Evolutionary conservation across 2,329 filamentous ascomycete species (phyloP).

Genomic region (Fusarium miscanthi): DNA sequence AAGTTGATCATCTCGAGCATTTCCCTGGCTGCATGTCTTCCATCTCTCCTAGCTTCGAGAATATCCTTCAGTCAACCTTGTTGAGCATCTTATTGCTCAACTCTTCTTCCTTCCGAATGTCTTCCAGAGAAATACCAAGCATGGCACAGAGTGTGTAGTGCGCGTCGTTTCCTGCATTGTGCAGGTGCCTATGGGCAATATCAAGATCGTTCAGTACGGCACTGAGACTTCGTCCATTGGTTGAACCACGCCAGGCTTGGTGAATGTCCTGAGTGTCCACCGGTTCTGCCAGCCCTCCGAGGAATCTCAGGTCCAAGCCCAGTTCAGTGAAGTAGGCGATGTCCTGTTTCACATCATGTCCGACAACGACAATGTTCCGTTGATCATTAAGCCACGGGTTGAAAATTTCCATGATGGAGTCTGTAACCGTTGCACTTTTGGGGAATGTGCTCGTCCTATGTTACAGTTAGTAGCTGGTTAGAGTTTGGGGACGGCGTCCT

Average conservation of each 20-base stretch:
- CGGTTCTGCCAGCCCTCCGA: slow-evolving; percentile 67
- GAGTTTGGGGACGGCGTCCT: slow-evolving; percentile 37
- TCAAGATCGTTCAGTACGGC: slow-evolving; percentile 72
- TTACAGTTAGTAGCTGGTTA: slow-evolving; percentile 8
- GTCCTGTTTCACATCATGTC: slow-evolving; percentile 77
- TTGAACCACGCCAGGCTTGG: slow-evolving; percentile 67
- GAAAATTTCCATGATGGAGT: slow-evolving; percentile 53
- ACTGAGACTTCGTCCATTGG: slow-evolving; percentile 66
- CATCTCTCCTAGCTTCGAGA: background rate
- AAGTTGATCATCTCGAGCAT: background rate
- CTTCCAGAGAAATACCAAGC: slow-evolving; percentile 59
- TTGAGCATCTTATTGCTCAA: slow-evolving; percentile 19
- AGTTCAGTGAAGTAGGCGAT: slow-evolving; percentile 73
- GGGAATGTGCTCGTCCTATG: slow-evolving; percentile 58
- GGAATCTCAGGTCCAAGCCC: slow-evolving; percentile 68
- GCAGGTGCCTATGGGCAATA: slow-evolving; percentile 73
- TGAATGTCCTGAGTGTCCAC: slow-evolving; percentile 81
- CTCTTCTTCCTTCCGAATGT: slow-evolving; percentile 36
- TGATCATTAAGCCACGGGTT: slow-evolving; percentile 43
- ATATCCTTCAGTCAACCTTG: slow-evolving; percentile 21
- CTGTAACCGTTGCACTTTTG: slow-evolving; percentile 47
- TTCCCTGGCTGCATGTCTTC: background rate
- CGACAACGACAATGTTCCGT: slow-evolving; percentile 77
- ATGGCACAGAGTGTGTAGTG: slow-evolving; percentile 81
- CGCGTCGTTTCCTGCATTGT: slow-evolving; percentile 91